Evolutionary conservation across 768 basidiomycete genomes (phyloP), one percentile per base, ranked within the genome.

Genomic region (Chalciporus pseudorubinellus): DNA sequence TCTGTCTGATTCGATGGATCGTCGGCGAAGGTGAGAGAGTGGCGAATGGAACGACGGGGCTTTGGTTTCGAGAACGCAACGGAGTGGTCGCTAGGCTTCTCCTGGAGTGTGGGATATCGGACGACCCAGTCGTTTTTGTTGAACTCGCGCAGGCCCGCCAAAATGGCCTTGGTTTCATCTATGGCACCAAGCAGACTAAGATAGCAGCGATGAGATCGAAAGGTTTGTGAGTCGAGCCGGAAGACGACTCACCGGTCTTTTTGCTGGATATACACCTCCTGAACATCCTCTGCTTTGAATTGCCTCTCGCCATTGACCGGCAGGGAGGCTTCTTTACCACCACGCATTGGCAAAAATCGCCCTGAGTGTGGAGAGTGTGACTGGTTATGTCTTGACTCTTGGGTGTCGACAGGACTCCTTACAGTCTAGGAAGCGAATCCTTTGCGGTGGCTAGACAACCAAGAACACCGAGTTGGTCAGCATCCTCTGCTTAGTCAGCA

Each of bases 81-180:
- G 18, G 69, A 61, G 11, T 57, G 50, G 2, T 69, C 58, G 13
- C 55, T 59, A 1, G 70, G 48, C 48, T 79, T 74, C 48, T 83
- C 78, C 26, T 75, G 72, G 49, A 94, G 74, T 63, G 81, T 80
- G 47, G 95, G 95, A 69, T 98, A 98, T 51, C 91, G 76, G 14
- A 98, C 83, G 21, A 89, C 80, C 94, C 92, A 97, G 57, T 88
- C 80, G 34, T 83, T 75, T 72, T 85, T 85, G 74, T 90, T 97
- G 76, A 95, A 97, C 45, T 74, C 73, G 44, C 82, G 80, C 19
- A 98, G 71, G 60, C 87, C 87, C 44, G 69, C 70, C 34, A 97
- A 74, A 40, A 98, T 79, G 11, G 72, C 60, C 60, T 82, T 80
- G 33, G 93, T 84, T 0, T 81, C 75, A 60, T 87, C 82, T 57